Conservation (phyloP, 2,329 filamentous ascomycete species). For the Fusarium sp. region DNA sequence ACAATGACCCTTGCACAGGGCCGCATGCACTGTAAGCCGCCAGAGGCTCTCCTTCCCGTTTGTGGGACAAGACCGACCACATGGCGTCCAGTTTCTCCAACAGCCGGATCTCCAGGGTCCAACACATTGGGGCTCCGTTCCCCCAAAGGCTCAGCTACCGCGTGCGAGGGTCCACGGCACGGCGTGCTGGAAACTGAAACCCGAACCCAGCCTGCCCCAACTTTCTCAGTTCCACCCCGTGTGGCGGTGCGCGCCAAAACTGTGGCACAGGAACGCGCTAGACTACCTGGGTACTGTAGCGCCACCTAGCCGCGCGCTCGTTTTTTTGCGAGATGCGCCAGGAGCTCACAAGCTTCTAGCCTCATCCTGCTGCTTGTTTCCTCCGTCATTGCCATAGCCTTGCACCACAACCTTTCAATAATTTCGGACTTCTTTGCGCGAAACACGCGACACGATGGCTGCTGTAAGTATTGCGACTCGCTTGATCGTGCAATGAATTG, state of each 20-base stretch:
- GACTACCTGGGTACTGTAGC: background rate
- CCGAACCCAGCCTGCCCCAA: background rate
- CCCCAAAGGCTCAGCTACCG: background rate
- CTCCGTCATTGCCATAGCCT: constrained; percentile 24
- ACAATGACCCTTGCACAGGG: background rate
- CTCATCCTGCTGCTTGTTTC: constrained; percentile 30
- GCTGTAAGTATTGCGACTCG: constrained; percentile 62
- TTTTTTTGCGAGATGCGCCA: constrained; percentile 34
- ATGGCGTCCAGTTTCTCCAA: constrained; percentile 3
- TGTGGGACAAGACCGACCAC: constrained; percentile 1
- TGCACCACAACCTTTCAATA: constrained; percentile 29
- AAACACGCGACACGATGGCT: constrained; percentile 62
- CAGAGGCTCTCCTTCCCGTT: background rate
- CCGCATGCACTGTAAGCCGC: background rate
- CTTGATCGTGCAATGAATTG: constrained; percentile 12
- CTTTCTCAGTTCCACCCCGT: background rate
- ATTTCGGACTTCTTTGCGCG: constrained; percentile 33
- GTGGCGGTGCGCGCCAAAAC: constrained; percentile 31
- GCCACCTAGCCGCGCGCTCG: constrained; percentile 35
- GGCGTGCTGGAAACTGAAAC: background rate
- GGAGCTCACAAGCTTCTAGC: constrained; percentile 42
- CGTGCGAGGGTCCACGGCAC: background rate
- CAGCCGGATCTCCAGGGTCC: constrained; percentile 1
- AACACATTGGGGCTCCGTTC: background rate
- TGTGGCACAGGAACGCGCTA: constrained; percentile 30